Percentiles rank a stretch among this genome's conserved stretches.
Evolutionary conservation across 2,329 filamentous ascomycete genomes (phyloP).

Genomic region (Botrytis tulipae): DNA sequence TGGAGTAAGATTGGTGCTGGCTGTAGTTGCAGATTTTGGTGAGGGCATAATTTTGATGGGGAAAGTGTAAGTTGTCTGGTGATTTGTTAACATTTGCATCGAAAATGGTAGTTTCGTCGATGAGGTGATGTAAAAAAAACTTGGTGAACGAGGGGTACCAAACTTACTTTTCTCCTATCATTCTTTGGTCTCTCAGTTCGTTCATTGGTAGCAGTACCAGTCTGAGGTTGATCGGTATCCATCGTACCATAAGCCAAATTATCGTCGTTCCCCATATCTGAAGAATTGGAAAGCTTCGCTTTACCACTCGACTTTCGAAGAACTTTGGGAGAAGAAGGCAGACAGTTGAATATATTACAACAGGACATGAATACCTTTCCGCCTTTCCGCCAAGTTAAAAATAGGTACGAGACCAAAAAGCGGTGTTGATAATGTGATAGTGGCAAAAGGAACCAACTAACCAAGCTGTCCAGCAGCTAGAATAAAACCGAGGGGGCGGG

Average conservation of each 20-base stretch:
- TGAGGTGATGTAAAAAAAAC: neutral
- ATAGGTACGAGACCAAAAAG: slow-evolving; percentile 13
- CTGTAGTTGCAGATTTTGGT: slow-evolving; percentile 4
- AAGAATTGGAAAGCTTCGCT: slow-evolving; percentile 12
- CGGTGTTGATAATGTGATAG: slow-evolving; percentile 8
- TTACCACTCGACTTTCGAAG: slow-evolving; percentile 1
- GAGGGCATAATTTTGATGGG: slow-evolving; percentile 19
- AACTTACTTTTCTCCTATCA: slow-evolving; percentile 14
- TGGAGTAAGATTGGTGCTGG: neutral
- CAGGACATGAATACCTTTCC: slow-evolving; percentile 17
- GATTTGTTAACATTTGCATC: neutral
- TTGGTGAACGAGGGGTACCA: neutral
- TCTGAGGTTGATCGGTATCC: neutral
- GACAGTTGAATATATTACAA: slow-evolving; percentile 16
- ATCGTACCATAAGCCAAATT: slow-evolving; percentile 12
- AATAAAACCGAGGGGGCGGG: slow-evolving; percentile 3
- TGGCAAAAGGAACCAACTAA: slow-evolving; percentile 13
- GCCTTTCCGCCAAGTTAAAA: slow-evolving; percentile 9
- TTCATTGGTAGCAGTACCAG: neutral
- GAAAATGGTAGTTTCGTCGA: neutral
- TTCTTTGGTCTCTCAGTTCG: slow-evolving; percentile 8
- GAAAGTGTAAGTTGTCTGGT: slow-evolving; percentile 17
- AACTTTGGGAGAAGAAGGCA: slow-evolving; percentile 6
- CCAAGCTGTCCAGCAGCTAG: slow-evolving; percentile 14
- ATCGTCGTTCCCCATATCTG: neutral